These are phyloP conservation scores for Pistacia integerrima DNA, from an alignment of 345 rosid species.

Conservation along the genomic window DNA sequence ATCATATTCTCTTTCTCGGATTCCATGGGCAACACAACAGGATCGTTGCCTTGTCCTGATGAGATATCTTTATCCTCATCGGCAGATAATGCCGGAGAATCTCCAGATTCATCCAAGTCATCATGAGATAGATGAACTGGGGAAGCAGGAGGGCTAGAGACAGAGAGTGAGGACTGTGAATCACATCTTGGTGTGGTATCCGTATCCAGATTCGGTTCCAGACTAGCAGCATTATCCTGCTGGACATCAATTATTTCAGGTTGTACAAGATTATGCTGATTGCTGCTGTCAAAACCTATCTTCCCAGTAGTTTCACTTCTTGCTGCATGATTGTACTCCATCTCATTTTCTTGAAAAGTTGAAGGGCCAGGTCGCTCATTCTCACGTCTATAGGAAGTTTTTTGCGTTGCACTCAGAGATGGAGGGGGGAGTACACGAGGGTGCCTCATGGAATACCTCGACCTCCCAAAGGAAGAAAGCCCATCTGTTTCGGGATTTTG, in stretches of 20 bases:
- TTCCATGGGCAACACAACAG: constrained; percentile 37
- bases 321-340: constrained; percentile 42
- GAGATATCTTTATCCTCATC: constrained; percentile 47
- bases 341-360: constrained; percentile 43
- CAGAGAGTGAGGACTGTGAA: constrained; percentile 93
- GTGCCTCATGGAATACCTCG: constrained; percentile 79
- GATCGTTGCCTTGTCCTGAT: constrained; percentile 40
- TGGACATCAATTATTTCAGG: constrained; percentile 35
- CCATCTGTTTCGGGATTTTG: constrained; percentile 70
- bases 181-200: constrained; percentile 61
- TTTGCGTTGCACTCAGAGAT: constrained; percentile 60
- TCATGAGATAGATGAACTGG: constrained; percentile 92
- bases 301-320: constrained; percentile 47
- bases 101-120: constrained; percentile 87
- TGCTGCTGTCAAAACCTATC: constrained; percentile 46
- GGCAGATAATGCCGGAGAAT: constrained; percentile 49
- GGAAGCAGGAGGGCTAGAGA: constrained; percentile 92
- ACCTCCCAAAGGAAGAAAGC: constrained; percentile 72
- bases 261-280: constrained; percentile 46
- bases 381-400: constrained; percentile 52
- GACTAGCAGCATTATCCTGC: constrained; percentile 36
- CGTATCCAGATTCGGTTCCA: constrained; percentile 44
- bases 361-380: constrained; percentile 61
- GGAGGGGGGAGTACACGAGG: constrained; percentile 97
- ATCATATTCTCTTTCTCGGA: constrained; percentile 49